Evolutionary conservation across 1,284 basidiomycete species (phyloP).

Genomic region (Moesziomyces aphidis): DNA sequence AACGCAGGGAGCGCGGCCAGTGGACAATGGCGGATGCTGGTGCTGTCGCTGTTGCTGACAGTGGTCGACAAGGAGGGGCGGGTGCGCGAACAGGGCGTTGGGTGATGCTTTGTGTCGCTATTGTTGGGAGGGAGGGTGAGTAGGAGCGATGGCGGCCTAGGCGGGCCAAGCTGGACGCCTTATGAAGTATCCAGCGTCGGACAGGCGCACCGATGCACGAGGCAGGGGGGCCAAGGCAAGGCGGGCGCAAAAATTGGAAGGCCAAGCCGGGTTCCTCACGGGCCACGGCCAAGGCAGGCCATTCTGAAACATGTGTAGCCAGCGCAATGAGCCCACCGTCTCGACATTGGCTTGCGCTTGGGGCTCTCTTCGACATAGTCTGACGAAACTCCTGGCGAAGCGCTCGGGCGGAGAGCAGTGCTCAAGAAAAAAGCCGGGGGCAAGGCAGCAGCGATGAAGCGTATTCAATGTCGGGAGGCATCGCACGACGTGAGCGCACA

Average conservation of each 20-base stretch:
- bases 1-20: background rate
- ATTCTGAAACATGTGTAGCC: background rate
- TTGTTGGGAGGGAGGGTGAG: constrained; percentile 2
- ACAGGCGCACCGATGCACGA: background rate
- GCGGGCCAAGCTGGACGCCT: constrained; percentile 21
- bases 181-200: constrained; percentile 3
- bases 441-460: no score
- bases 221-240: constrained; percentile 3
- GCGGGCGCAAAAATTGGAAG: constrained; percentile 5
- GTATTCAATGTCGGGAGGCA: constrained; percentile 3
- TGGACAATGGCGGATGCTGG: background rate
- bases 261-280: background rate
- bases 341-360: background rate
- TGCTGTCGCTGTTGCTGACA: background rate
- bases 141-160: background rate
- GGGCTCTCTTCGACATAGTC: background rate
- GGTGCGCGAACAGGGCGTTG: background rate
- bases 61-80: background rate
- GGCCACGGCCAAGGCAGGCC: background rate
- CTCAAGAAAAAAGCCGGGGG: background rate
- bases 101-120: background rate
- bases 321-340: background rate
- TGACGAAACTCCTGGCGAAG: background rate
- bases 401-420: no score
- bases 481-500: constrained; percentile 4